Base-by-base conservation (phyloP, 495 filamentous ascomycete species). In the Penicillium salamii region DNA sequence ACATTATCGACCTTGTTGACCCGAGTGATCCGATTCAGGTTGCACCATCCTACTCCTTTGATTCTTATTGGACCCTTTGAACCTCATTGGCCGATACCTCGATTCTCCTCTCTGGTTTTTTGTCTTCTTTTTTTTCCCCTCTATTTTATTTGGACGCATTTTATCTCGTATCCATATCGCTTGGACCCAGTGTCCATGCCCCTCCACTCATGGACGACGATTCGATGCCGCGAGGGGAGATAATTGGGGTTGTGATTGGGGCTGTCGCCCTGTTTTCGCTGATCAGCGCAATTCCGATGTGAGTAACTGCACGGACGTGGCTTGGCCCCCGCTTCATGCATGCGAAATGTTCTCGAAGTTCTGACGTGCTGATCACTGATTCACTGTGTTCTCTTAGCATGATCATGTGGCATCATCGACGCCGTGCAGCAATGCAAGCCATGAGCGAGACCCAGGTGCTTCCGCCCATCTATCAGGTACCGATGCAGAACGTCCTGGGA, bases 241-340 rank as follows among this genome's bases (percentile, higher is more conserved):
- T 71, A 14, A 53, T 71, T 40, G 65, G 66, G 33, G 59, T 71
- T 47, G 57, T 68, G 42, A 58, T 70, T 56, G 68, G 68, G 21
- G 66, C 65, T 5, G 52, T 70, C 4, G 48, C 55, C 13, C 42
- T 67, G 24, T 64, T 71, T 40, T 55, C 52, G 33, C 28, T 58
- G 26, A 66, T 70, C 49, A 71, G 66, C 47, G 18, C 65, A 17
- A 35, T 68, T 42, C 68, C 68, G 18, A 59, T 71, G 65, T 70
- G 44, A 63, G 66, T 65, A 38, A 34, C 49, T 18, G 42, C 49
- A 49, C 53, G 49, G 39, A 50, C 42, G 39, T 13, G 24, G 15
- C 57, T 59, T 54, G 44, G 55, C 38, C 31, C 35, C 35, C 57
- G 49, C 48, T 28, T 54, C 42, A 63, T 51, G 50, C 47, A 42